Evolutionary conservation across 2,329 filamentous ascomycete genomes (phyloP), one percentile per base, ranked within the genome.

Genomic region (Pezicula radicicola): DNA sequence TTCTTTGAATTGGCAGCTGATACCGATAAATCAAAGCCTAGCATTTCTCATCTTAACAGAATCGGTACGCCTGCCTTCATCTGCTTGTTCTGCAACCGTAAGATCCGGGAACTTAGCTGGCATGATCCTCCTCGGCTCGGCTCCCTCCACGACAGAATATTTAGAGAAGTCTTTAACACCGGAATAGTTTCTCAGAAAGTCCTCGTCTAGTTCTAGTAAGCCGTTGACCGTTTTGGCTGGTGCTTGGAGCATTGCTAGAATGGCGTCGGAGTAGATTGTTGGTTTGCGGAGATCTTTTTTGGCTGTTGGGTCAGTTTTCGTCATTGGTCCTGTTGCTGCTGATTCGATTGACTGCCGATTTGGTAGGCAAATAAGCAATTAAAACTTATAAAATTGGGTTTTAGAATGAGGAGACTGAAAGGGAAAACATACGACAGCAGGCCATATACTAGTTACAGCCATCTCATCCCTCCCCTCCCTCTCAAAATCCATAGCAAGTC

Each of bases 401-500:
- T 6, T 13, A 19, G 50, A 46, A 43, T 42, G 25, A 37, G 15
- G 12, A 33, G 9, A 37, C 19, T 33, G 16, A 41, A 27, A 19
- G 7, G 27, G 27, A 71, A 19, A 27, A 52, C 83, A 60, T 70
- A 88, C 87, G 28, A 77, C 80, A 4, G 89, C 89, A 10, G 90
- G 90, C 91, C 91, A 96, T 5, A 95, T 79, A 58, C 87, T 89
- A 0, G 86, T 90, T 50, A 94, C 84, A 10, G 88, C 86, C 88
- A 93, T 91, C 6, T 81, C 74, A 0, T 63, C 70, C 59, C 80
- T 77, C 0, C 79, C 84, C 30, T 64, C 59, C 15, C 90, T 74
- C 58, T 81, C 72, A 65, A 88, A 89, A 61, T 95, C 91, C 86
- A 94, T 90, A 0, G 87, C 89, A 13, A 95, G 72, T 0, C 90